A percentile compares a stretch with the other conserved stretches of the same genome.
Evolutionary conservation across 2,329 filamentous ascomycete genomes (phyloP).

Genomic region (Talaromyces sp.): DNA sequence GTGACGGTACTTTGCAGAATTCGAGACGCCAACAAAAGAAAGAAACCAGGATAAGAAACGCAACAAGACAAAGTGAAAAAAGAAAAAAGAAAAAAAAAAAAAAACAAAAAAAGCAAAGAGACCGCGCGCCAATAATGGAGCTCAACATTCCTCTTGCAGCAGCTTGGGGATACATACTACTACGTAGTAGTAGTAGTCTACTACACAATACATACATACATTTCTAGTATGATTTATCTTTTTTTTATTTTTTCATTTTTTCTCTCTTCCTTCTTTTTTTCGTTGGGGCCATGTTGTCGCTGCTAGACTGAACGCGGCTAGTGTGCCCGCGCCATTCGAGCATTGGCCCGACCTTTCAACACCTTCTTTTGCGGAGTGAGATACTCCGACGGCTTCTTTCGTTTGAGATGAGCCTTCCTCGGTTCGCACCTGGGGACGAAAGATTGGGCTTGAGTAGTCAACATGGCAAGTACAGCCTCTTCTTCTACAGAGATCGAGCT

Average conservation of each 20-base stretch:
- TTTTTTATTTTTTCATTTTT: background rate
- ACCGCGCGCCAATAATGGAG: background rate
- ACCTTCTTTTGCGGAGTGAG: background rate
- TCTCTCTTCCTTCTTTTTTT: background rate
- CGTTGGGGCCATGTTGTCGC: background rate
- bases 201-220: too few relatives aligned
- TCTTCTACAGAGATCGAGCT: too few relatives aligned
- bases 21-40: background rate
- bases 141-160: constrained; percentile 5
- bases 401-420: background rate
- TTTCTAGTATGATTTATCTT: too few relatives aligned
- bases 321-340: background rate
- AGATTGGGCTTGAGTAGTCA: too few relatives aligned
- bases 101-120: background rate
- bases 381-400: background rate
- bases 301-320: background rate
- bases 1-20: constrained; percentile 4
- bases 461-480: too few relatives aligned
- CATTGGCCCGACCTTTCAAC: background rate
- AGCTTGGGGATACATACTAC: background rate
- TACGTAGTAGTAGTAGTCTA: too few relatives aligned
- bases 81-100: too few relatives aligned
- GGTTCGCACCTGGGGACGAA: too few relatives aligned
- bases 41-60: too few relatives aligned
- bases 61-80: too few relatives aligned